Conservation (phyloP, 108 stramenopile species). For the Stephanodiscus triporus region DNA sequence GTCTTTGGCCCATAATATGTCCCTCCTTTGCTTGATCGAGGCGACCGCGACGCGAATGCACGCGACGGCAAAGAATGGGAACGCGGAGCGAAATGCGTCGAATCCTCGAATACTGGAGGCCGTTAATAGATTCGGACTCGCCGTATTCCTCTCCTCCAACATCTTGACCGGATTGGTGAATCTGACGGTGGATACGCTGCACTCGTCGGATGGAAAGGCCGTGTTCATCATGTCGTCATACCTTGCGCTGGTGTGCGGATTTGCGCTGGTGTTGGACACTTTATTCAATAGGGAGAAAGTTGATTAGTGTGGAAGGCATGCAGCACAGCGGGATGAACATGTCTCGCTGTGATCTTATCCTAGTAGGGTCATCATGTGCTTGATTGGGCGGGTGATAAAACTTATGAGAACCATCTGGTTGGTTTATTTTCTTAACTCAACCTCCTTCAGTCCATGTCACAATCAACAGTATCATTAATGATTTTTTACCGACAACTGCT, state of each 20-base stretch:
- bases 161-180: slow-evolving; percentile 87
- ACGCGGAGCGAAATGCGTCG: background rate
- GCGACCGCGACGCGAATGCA: slow-evolving; percentile 16
- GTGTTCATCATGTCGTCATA: slow-evolving; percentile 64
- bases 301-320: too few relatives aligned
- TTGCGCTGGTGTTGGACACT: slow-evolving; percentile 43
- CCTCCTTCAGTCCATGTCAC: too few relatives aligned
- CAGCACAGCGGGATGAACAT: too few relatives aligned
- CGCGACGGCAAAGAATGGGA: slow-evolving; percentile 1
- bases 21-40: slow-evolving; percentile 49
- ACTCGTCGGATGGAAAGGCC: slow-evolving; percentile 55
- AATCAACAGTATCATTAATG: too few relatives aligned
- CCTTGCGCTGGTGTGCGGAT: slow-evolving; percentile 54
- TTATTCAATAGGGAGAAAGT: background rate
- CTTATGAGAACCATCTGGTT: too few relatives aligned
- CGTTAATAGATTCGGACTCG: slow-evolving; percentile 80
- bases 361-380: too few relatives aligned
- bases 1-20: slow-evolving; percentile 69
- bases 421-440: too few relatives aligned
- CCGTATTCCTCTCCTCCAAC: slow-evolving; percentile 89
- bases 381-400: too few relatives aligned
- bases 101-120: slow-evolving; percentile 58
- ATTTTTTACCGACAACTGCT: too few relatives aligned
- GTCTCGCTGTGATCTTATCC: too few relatives aligned
- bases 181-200: slow-evolving; percentile 81